Evolutionary conservation across 495 filamentous ascomycete species (phyloP).

Genomic region (Cladorrhinum samala): DNA sequence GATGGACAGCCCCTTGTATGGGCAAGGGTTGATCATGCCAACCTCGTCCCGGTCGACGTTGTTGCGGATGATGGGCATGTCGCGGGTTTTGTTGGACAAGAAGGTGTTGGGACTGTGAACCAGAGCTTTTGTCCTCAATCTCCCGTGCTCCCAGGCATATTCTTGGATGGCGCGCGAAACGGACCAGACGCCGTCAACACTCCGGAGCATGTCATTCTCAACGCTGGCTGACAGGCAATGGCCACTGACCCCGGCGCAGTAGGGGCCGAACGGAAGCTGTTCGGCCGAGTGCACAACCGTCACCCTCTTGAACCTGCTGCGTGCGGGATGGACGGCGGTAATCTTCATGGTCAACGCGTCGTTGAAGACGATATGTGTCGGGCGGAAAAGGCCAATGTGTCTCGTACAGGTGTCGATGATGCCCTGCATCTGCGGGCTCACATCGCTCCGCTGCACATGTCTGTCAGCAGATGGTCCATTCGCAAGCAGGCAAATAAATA

Average conservation of each 20-base stretch:
- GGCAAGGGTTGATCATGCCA: conserved; percentile 31
- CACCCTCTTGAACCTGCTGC: conserved; percentile 18
- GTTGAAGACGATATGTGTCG: conserved; percentile 30
- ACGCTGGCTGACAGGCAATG: conserved; percentile 21
- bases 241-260: conserved; percentile 17
- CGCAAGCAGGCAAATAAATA: not conserved
- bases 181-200: conserved; percentile 26
- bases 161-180: conserved; percentile 23
- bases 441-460: not conserved
- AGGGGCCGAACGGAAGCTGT: conserved; percentile 29
- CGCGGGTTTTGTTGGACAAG: conserved; percentile 14
- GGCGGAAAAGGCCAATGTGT: conserved; percentile 16
- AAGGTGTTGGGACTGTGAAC: conserved; percentile 23
- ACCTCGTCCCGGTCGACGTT: conserved; percentile 26
- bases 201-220: conserved; percentile 20
- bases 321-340: conserved; percentile 8
- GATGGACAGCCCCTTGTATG: conserved; percentile 25
- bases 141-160: conserved; percentile 22
- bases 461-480: not conserved
- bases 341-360: conserved; percentile 29
- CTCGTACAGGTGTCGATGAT: conserved; percentile 13
- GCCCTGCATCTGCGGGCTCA: conserved; percentile 11
- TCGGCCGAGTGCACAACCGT: conserved; percentile 29
- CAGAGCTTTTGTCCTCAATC: conserved; percentile 21
- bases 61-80: conserved; percentile 18